These are phyloP conservation scores for Garcia nutans DNA, from an alignment of 345 rosid species.

Conservation along the genomic window DNA sequence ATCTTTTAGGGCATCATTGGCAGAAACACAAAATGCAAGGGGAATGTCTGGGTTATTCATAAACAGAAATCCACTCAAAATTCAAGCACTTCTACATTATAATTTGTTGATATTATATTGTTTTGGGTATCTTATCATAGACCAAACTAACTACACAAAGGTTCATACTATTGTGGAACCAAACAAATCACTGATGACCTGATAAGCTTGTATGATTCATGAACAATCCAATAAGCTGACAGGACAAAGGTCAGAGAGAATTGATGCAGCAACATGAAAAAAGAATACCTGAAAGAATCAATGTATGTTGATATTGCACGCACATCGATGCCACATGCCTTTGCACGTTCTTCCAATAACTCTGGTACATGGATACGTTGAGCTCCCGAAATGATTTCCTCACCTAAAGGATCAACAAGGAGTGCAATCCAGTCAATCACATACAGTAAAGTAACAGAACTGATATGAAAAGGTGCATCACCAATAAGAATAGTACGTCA, in stretches of 20 bases:
- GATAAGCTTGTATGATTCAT: no score
- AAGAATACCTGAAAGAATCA: slow-evolving; percentile 76
- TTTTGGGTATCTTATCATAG: no score
- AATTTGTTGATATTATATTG: no score
- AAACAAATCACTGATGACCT: no score
- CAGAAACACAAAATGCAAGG: no score
- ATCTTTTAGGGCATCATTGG: no score
- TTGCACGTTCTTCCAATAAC: slow-evolving; percentile 66
- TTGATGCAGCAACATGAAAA: not conserved
- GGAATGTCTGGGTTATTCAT: no score
- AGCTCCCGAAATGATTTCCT: slow-evolving; percentile 95
- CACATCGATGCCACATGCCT: slow-evolving; percentile 67
- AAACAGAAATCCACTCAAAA: no score
- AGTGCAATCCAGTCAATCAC: not conserved
- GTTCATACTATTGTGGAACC: no score
- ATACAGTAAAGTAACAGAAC: not conserved
- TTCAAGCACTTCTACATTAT: no score
- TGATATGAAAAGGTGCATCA: not conserved
- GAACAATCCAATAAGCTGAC: not conserved
- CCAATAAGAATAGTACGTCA: not conserved
- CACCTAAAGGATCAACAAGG: slow-evolving; percentile 42
- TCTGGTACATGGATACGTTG: slow-evolving; percentile 90
- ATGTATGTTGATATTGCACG: slow-evolving; percentile 69
- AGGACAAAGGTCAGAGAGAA: not conserved
- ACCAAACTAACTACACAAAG: no score